These are phyloP conservation scores for Acidomyces sp. DNA, from an alignment of 495 filamentous ascomycete species.

Conservation along the genomic window DNA sequence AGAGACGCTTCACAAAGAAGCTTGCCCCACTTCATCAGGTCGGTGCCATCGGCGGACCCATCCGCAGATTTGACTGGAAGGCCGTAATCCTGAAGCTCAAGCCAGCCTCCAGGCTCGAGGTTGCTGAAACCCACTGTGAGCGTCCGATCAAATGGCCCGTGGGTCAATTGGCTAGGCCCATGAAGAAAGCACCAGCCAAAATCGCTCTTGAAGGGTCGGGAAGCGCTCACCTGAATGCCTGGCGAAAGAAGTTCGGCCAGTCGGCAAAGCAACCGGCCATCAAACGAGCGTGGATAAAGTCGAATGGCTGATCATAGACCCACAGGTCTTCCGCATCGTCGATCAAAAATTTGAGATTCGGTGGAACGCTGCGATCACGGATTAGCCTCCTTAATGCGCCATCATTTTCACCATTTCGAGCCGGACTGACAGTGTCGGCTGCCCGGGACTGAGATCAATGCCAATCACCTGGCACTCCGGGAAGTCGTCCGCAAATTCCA, in stretches of 20 bases:
- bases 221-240: slow-evolving; percentile 32
- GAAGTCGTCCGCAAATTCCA: slow-evolving; percentile 22
- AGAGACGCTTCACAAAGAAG: slow-evolving; percentile 18
- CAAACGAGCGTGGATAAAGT: slow-evolving; percentile 42
- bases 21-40: slow-evolving; percentile 20
- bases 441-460: slow-evolving; percentile 41
- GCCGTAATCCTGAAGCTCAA: slow-evolving; percentile 38
- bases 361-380: slow-evolving; percentile 30
- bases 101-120: slow-evolving; percentile 37
- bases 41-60: slow-evolving; percentile 15
- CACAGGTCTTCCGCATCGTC: slow-evolving; percentile 44
- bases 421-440: slow-evolving; percentile 33
- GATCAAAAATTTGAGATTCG: slow-evolving; percentile 41
- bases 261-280: slow-evolving; percentile 39
- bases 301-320: slow-evolving; percentile 37
- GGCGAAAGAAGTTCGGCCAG: slow-evolving; percentile 34
- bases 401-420: not conserved
- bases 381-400: not conserved
- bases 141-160: too few relatives aligned
- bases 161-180: too few relatives aligned
- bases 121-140: slow-evolving; percentile 15
- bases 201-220: too few relatives aligned
- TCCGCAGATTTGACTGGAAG: slow-evolving; percentile 16
- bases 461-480: slow-evolving; percentile 27
- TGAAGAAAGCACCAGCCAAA: too few relatives aligned